Evolutionary conservation across 106 monocot species (phyloP).

Genomic region (Dioscorea dumetorum): DNA sequence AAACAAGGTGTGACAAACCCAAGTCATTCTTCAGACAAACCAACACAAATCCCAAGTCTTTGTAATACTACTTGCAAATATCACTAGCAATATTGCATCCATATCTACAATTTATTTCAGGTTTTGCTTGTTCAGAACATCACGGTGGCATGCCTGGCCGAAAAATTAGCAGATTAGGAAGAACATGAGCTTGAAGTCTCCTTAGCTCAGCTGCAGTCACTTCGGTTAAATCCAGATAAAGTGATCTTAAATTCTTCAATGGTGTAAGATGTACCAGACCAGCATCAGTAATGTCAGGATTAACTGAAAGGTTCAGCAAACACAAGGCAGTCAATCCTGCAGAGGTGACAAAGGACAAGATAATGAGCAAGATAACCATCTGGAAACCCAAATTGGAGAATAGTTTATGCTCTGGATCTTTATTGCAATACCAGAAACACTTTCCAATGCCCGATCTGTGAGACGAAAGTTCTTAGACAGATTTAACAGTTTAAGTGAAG

Average conservation of each 20-base stretch:
- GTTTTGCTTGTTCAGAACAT: too few relatives aligned
- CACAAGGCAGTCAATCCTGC: conserved; percentile 57
- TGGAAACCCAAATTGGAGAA: too few relatives aligned
- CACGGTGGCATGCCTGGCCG: conserved; percentile 45
- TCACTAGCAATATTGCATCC: too few relatives aligned
- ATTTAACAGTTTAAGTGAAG: conserved; percentile 74
- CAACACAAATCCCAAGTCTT: too few relatives aligned
- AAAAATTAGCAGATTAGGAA: conserved; percentile 72
- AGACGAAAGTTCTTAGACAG: conserved; percentile 83
- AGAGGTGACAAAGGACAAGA: neutral
- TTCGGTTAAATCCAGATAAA: conserved; percentile 78
- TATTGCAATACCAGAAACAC: conserved; percentile 60
- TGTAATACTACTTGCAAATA: too few relatives aligned
- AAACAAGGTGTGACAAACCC: too few relatives aligned
- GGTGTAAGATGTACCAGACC: conserved; percentile 79
- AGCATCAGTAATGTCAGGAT: conserved; percentile 46
- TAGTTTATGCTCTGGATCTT: too few relatives aligned
- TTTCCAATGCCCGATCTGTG: conserved; percentile 77
- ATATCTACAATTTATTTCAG: too few relatives aligned
- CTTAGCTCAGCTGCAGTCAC: conserved; percentile 83
- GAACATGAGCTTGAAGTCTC: conserved; percentile 79
- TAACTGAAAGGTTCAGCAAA: conserved; percentile 55
- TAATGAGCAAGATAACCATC: too few relatives aligned
- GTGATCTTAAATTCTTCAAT: conserved; percentile 73
- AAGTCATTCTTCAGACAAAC: too few relatives aligned